A percentile compares a stretch with the other conserved stretches of the same genome.
Conservation (phyloP, 306 rosid genomes). For the Casuarina cunninghamiana region DNA sequence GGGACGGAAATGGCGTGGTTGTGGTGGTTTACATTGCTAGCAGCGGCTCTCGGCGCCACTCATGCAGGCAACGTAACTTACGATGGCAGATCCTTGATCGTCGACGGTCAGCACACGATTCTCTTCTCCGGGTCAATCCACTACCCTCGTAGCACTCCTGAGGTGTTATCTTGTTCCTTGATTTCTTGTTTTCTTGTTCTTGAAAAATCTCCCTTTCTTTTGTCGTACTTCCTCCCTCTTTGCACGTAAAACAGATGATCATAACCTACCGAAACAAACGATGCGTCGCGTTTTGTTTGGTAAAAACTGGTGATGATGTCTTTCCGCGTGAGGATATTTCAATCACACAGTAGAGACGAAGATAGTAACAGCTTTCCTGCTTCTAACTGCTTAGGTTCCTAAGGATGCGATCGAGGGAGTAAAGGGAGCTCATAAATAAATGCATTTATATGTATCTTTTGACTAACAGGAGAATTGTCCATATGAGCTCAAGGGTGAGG, state of each 20-base stretch:
- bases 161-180: constrained; percentile 38
- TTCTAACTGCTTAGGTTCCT: no score
- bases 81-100: constrained; percentile 62
- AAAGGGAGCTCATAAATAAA: no score
- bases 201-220: not conserved
- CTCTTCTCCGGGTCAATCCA: constrained; percentile 86
- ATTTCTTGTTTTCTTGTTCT: not conserved
- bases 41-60: constrained; percentile 9
- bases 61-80: constrained; percentile 51
- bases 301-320: no score
- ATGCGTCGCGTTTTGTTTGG: not conserved
- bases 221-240: not conserved
- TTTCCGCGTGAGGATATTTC: no score
- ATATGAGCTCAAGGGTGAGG: no score
- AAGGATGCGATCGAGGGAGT: no score
- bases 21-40: constrained; percentile 29
- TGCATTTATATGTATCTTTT: no score
- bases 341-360: no score
- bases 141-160: constrained; percentile 82
- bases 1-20: constrained; percentile 12
- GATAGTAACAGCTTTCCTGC: no score
- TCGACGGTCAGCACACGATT: constrained; percentile 56
- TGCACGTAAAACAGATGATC: not conserved
- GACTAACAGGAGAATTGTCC: no score
- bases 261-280: not conserved